Base-by-base conservation (phyloP, 805 yeast genomes). In the Pichia californica region DNA sequence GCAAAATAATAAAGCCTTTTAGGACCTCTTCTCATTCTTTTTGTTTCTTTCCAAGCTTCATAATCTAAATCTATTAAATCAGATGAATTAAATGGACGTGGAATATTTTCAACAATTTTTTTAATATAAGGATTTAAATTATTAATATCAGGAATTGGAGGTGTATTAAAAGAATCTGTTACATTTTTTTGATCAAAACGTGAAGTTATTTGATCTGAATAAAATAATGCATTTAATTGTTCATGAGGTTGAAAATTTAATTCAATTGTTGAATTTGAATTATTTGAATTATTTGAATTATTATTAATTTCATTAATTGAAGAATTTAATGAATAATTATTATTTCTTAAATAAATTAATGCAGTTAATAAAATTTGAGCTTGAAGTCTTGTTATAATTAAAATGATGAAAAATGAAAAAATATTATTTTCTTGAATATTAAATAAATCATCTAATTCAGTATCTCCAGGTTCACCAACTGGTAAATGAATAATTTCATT, bases 1-100 rank as follows among this genome's bases (percentile, higher is more conserved):
- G 75, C 21, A 31, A 56, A 58, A 83, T 84, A 80, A 56, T 75
- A 75, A 0, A 72, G 25, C 14, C 47, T 51, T 52, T 57, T 63
- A 21, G 44, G 33, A 54, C 63, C 59, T 19, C 40, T 47, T 38
- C 43, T 53, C 47, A 40, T 45, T 28, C 47, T 41, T 14, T 61
- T 52, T 5, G 78, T 68, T 4, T 59, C 49, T 25, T 61, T 63
- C 26, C 56, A 64, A 0, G 81, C 83, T 14, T 57, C 49, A 9
- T 54, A 64, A 50, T 77, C 81, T 15, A 78, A 48, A 35, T 71
- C 64, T 9, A 64, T 61, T 31, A 70, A 60, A 52, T 71, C 74
- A 7, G 52, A 46, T 65, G 57, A 39, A 68, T 67, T 47, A 67
- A 72, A 47, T 59, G 63, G 48, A 18, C 33, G 23, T 11, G 51